Conservation (phyloP, 805 yeast species). For the Wickerhamiella galacta region DNA sequence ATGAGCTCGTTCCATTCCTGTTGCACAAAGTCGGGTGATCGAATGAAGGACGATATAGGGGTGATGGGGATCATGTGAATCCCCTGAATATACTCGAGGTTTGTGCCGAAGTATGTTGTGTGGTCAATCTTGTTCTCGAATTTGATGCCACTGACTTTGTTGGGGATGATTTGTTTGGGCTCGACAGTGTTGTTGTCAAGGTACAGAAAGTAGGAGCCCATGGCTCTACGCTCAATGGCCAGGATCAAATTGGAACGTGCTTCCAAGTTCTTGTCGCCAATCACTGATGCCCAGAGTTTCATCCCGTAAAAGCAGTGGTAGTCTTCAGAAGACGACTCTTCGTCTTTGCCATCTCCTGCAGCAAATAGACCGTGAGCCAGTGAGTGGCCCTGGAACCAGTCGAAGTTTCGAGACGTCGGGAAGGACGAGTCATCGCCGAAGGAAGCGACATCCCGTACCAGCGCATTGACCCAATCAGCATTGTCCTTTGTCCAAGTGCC, state of each 20-base stretch:
- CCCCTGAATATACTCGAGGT: constrained; percentile 52
- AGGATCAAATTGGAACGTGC: constrained; percentile 42
- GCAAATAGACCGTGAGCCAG: constrained; percentile 57
- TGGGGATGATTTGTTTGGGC: constrained; percentile 35
- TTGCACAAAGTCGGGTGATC: constrained; percentile 33
- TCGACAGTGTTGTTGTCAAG: constrained; percentile 30
- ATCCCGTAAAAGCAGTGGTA: constrained; percentile 51
- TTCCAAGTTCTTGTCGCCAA: constrained; percentile 36
- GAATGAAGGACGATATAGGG: constrained; percentile 39
- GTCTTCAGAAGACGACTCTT: constrained; percentile 58
- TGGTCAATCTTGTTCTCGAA: constrained; percentile 61
- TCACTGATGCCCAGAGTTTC: constrained; percentile 50
- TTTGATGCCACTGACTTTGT: constrained; percentile 51
- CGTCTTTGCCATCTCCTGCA: constrained; percentile 52
- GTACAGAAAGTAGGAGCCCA: constrained; percentile 40
- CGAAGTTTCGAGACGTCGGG: constrained; percentile 51
- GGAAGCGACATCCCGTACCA: constrained; percentile 53
- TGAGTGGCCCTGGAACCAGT: constrained; percentile 58
- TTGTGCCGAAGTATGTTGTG: constrained; percentile 52
- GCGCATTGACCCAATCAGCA: constrained; percentile 40
- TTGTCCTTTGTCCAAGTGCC: constrained; percentile 31
- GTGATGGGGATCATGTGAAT: constrained; percentile 65
- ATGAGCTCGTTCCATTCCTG: constrained; percentile 45
- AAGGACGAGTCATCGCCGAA: constrained; percentile 33
- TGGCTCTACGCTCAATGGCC: constrained; percentile 35